Evolutionary conservation across 768 basidiomycete genomes (phyloP).

Genomic region (Thelephora ganbajun): DNA sequence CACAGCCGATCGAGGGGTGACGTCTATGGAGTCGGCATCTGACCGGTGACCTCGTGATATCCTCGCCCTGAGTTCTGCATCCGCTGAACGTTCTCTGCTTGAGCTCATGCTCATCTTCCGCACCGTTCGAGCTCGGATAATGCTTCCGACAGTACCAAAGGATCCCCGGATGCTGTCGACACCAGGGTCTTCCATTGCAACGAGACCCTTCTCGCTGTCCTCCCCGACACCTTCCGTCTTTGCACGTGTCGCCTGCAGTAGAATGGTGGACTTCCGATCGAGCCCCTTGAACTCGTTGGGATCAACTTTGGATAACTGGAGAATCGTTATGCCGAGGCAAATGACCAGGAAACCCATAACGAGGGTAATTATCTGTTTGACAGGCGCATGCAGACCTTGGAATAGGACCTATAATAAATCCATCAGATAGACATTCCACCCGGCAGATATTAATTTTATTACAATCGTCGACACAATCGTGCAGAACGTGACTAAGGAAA

Average conservation of each 20-base stretch:
- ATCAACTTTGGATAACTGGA: constrained; percentile 94
- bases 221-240: constrained; percentile 40
- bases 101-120: constrained; percentile 12
- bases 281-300: constrained; percentile 62
- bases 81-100: background rate
- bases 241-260: constrained; percentile 71
- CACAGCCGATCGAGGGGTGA: constrained; percentile 1
- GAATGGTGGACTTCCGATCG: constrained; percentile 80
- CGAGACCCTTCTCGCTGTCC: constrained; percentile 31
- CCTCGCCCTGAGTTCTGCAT: background rate
- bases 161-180: constrained; percentile 86
- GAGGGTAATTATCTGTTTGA: constrained; percentile 72
- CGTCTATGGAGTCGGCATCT: constrained; percentile 11
- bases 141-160: constrained; percentile 83
- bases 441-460: too few relatives aligned
- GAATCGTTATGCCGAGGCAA: constrained; percentile 83
- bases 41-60: constrained; percentile 8
- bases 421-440: background rate
- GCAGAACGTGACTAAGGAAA: constrained; percentile 19
- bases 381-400: constrained; percentile 73
- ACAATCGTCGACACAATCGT: background rate
- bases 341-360: constrained; percentile 89
- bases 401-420: constrained; percentile 21
- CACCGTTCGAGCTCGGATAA: constrained; percentile 59
- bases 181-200: constrained; percentile 79